Evolutionary conservation across 768 basidiomycete species (phyloP).

Genomic region (Mycena venus): DNA sequence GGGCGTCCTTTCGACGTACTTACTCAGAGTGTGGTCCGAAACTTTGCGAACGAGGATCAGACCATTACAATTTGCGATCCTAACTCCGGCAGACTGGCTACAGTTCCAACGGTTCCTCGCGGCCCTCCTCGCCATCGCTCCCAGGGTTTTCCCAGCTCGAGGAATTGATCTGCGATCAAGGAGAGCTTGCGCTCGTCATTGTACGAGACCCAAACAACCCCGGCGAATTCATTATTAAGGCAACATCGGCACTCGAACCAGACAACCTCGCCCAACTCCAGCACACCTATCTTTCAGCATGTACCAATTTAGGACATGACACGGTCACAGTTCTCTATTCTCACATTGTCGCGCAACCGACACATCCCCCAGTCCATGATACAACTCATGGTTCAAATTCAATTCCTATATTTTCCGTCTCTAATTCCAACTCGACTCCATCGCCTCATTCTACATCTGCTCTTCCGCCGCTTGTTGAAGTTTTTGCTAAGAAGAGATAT

Average conservation of each 20-base stretch:
- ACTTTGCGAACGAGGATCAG: conserved; percentile 14
- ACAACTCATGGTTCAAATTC: conserved; percentile 6
- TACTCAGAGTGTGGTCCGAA: not conserved
- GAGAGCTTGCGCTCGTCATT: no score
- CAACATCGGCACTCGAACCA: not conserved
- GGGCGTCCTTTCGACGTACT: conserved; percentile 25
- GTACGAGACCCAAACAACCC: no score
- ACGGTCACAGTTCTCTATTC: not conserved
- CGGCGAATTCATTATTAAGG: conserved; percentile 10
- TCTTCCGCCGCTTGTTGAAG: not conserved
- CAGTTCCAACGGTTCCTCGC: no score
- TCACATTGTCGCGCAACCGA: conserved; percentile 4
- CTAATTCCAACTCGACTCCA: not conserved
- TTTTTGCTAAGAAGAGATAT: no score
- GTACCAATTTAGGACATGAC: not conserved
- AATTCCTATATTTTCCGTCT: not conserved
- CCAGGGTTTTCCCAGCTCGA: not conserved
- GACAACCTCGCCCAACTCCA: not conserved
- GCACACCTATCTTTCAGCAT: conserved; percentile 6
- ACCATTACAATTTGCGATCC: no score
- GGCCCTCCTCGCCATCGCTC: not conserved
- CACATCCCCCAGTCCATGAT: not conserved
- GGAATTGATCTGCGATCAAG: conserved; percentile 18
- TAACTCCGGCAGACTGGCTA: no score
- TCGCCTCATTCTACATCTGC: not conserved